Evolutionary conservation across 768 basidiomycete genomes (phyloP).

Genomic region (Lactifluus rugatus): DNA sequence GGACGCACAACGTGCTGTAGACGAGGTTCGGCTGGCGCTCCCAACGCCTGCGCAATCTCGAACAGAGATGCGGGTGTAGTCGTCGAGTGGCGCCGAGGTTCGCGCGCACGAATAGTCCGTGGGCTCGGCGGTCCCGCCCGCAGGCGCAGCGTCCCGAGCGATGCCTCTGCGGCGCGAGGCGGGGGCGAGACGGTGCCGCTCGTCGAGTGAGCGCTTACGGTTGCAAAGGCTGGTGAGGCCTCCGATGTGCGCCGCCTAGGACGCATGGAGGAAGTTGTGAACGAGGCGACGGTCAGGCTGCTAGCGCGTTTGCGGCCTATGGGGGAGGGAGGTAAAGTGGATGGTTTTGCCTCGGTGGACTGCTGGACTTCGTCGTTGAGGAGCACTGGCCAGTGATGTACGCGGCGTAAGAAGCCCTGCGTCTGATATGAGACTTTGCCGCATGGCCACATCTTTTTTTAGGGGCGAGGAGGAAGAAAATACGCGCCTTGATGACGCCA

Average conservation of each 20-base stretch:
- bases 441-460: not conserved
- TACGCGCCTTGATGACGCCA: slow-evolving; percentile 82
- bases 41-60: slow-evolving; percentile 18
- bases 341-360: not conserved
- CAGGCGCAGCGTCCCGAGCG: slow-evolving; percentile 11
- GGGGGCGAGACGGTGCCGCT: slow-evolving; percentile 15
- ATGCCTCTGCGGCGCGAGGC: slow-evolving; percentile 13
- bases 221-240: not conserved
- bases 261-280: not conserved
- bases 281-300: slow-evolving; percentile 11
- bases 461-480: not conserved
- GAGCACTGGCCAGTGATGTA: slow-evolving; percentile 88
- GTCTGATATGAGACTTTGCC: not conserved
- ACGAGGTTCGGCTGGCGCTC: not conserved
- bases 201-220: slow-evolving; percentile 2
- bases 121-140: slow-evolving; percentile 7
- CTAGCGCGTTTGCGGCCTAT: slow-evolving; percentile 17
- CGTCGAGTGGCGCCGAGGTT: slow-evolving; percentile 13
- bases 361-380: slow-evolving; percentile 25
- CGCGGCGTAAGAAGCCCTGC: slow-evolving; percentile 83
- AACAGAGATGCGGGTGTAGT: slow-evolving; percentile 12
- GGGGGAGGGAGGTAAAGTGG: slow-evolving; percentile 17
- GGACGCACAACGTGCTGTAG: slow-evolving; percentile 28
- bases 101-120: slow-evolving; percentile 1
- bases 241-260: slow-evolving; percentile 15